Evolutionary conservation across 352 stramenopile species (phyloP), one percentile per base, ranked within the genome.

Genomic region (Phytophthora citrophthora): DNA sequence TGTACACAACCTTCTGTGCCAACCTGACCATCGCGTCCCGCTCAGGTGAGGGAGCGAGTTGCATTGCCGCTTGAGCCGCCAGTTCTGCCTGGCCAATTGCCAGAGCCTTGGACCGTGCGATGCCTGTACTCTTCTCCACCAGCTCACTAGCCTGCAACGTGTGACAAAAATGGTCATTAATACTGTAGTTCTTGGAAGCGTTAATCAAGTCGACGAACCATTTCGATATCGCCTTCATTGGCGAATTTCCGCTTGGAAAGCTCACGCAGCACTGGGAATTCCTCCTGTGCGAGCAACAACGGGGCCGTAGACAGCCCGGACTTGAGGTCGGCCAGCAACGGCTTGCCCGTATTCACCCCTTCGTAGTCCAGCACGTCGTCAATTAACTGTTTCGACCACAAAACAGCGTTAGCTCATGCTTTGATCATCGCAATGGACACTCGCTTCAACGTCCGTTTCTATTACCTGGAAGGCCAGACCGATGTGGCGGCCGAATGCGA

Each of bases 311-410:
- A 94, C 29, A 99, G 77, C 1, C 97, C 97, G n/a, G 83, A 87
- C 65, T 91, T 98, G 18, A 99, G 84, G 71, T 99, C 97, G 38
- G 93, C 92, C 66, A 99, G 77, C 24, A 98, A 79, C 31, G 97
- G 96, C 73, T 99, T 99, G 58, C 97, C 97, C 12, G 83, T 89
- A 48, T 96, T 76, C 60, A 86, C 90, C 43, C 96, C 97, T 70
- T 98, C 90, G 79, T 99, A 99, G 81, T 99, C 97, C 40, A 99
- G 83, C 31, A 98, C 95, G 72, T 99, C 97, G 74, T 99, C 97
- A 49, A 99, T 97, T 49, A 99, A 72, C 86, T 94, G 32, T 39
- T 59, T 44, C 38, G 29, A 67, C 51, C 40, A 50, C 52, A 29
- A 41, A 23, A 54, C 16, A 24, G n/a, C 24, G 34, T 63, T 49